Base-by-base conservation (phyloP, 2,329 filamentous ascomycete genomes). In the Macroventuria anomochaeta region DNA sequence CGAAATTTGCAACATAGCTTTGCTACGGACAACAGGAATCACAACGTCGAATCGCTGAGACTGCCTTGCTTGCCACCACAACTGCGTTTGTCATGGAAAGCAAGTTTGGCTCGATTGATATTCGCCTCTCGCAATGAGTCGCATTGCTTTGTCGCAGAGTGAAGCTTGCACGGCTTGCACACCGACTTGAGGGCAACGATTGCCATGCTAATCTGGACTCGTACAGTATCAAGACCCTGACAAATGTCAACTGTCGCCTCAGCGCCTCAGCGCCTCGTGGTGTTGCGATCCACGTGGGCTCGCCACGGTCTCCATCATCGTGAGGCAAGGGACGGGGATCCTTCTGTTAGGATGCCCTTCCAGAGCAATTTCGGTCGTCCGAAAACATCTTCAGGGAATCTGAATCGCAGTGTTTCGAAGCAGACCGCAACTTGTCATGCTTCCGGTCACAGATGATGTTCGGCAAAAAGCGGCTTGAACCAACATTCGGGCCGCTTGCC, bases 351-450 rank as follows among this genome's bases (percentile, higher is more conserved):
- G 43, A 40, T 34, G 31, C 20, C 23, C 17, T 37, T 33, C 25
- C 7, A 29, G 21, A 43, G 51, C 54, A 57, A 60, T 54, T 40
- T 59, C 53, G 50, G 61, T 58, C 46, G 53, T 46, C 44, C 52
- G 44, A 34, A 54, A 47, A 57, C 51, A 53, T 53, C 38, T 55
- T 53, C 55, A 57, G 55, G 49, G 55, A 33, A 53, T 49, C 29
- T 57, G 46, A 51, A 38, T 54, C 51, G 51, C 44, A 40, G 39
- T 28, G 51, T 58, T 54, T 50, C 54, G 54, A 59, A 49, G 58
- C 54, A 59, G 52, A 62, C 58, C 51, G 61, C 58, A 61, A 52
- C 48, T 59, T 63, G 59, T 48, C 57, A 54, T 62, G 54, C 54
- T 46, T 50, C 56, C 61, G 55, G 61, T 53, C 40, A 55, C 40